Percentiles rank a stretch among this genome's conserved stretches.
Evolutionary conservation across 2,329 filamentous ascomycete genomes (phyloP).

Genomic region (Delphinella strobiligena): DNA sequence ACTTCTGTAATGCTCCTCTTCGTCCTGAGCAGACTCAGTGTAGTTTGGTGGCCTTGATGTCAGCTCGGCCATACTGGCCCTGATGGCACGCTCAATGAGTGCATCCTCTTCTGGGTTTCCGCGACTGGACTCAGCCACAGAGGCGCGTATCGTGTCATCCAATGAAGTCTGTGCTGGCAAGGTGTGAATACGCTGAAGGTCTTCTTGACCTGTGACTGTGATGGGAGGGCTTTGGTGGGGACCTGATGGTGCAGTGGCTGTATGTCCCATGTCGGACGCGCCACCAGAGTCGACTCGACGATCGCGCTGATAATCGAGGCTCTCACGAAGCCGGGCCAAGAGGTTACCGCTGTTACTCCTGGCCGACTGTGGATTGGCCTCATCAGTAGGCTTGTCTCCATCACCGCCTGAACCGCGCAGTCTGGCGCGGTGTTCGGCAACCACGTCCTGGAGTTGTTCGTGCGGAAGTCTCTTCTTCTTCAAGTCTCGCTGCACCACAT

Average conservation of each 20-base stretch:
- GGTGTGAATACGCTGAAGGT: conserved; percentile 16
- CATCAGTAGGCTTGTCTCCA: background rate
- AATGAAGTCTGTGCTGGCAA: conserved; percentile 20
- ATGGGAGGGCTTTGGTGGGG: background rate
- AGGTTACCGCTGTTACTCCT: conserved; percentile 5
- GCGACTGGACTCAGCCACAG: conserved; percentile 56
- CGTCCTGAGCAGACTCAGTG: conserved; percentile 27
- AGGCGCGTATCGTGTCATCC: conserved; percentile 51
- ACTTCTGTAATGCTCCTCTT: conserved; percentile 26
- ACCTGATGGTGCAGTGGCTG: background rate
- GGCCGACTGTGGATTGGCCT: background rate
- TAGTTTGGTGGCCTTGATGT: conserved; percentile 13
- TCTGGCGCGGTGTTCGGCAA: conserved; percentile 23
- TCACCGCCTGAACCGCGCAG: conserved; percentile 9
- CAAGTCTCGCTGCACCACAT: conserved; percentile 46
- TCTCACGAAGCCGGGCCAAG: conserved; percentile 1
- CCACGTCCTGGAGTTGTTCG: conserved; percentile 36
- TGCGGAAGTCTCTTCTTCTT: conserved; percentile 46
- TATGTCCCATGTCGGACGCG: background rate
- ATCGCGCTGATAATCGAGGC: background rate
- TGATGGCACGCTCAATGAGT: conserved; percentile 59
- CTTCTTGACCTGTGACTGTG: background rate
- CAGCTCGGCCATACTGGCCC: conserved; percentile 55
- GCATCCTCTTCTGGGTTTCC: conserved; percentile 60
- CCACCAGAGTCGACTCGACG: background rate